Conservation (phyloP, 106 monocot genomes). For the Iris macrosiphon region DNA sequence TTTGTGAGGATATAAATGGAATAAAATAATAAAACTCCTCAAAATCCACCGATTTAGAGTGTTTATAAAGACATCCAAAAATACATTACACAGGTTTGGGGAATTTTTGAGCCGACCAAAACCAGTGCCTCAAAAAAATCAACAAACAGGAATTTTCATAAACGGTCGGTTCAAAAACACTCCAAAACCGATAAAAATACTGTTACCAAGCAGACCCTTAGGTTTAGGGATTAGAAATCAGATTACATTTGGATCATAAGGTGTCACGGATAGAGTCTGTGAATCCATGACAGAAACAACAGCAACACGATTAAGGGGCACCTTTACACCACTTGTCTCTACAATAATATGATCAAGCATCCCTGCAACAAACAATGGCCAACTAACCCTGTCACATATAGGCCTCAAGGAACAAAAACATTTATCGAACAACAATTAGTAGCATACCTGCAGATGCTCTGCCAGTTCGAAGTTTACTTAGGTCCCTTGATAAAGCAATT, state of each 20-base stretch:
- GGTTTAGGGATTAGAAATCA: background rate
- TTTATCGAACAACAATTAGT: background rate
- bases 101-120: no score
- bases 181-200: no score
- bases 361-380: conserved; percentile 25
- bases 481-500: conserved; percentile 64
- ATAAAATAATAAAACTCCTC: no score
- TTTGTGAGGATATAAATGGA: no score
- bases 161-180: no score
- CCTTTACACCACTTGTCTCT: conserved; percentile 60
- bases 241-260: conserved; percentile 83
- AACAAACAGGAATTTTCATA: no score
- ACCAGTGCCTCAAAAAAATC: no score
- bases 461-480: conserved; percentile 88
- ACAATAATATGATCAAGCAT: conserved; percentile 98
- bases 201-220: no score
- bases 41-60: no score
- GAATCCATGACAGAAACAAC: conserved; percentile 89
- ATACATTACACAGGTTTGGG: no score
- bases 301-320: conserved; percentile 69
- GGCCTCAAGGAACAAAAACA: background rate
- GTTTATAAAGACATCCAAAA: no score
- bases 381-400: background rate
- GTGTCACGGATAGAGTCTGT: conserved; percentile 83
- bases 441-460: conserved; percentile 73